Evolutionary conservation across 2,329 filamentous ascomycete genomes (phyloP).

Genomic region (Lasiodiplodia sp.): DNA sequence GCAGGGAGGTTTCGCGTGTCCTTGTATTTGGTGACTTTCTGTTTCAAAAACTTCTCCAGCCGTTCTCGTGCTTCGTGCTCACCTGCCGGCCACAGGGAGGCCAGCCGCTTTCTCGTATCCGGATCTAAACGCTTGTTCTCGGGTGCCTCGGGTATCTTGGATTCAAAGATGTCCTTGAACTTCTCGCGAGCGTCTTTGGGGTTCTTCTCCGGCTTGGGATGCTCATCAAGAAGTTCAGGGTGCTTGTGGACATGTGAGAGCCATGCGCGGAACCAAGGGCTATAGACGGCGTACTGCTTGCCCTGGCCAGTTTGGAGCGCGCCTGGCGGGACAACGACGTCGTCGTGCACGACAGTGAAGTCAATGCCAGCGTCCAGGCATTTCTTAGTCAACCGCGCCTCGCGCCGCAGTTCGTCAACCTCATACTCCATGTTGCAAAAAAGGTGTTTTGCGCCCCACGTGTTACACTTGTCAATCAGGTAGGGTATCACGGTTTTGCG

Average conservation of each 20-base stretch:
- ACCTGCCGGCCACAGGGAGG: conserved; percentile 74
- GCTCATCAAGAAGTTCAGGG: conserved; percentile 69
- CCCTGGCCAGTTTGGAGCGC: conserved; percentile 70
- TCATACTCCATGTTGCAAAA: conserved; percentile 91
- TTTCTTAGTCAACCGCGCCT: conserved; percentile 69
- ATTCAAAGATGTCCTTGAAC: conserved; percentile 66
- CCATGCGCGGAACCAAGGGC: conserved; percentile 83
- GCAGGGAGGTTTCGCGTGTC: conserved; percentile 71
- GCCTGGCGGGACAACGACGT: conserved; percentile 81
- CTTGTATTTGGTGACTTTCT: conserved; percentile 68
- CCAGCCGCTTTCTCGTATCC: conserved; percentile 66
- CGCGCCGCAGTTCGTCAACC: conserved; percentile 84
- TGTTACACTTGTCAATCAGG: conserved; percentile 69
- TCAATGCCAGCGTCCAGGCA: conserved; percentile 70
- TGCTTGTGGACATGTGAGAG: conserved; percentile 74
- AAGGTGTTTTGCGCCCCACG: conserved; percentile 78
- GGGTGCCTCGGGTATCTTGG: conserved; percentile 67
- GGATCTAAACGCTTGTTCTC: conserved; percentile 66
- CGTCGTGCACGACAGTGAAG: conserved; percentile 79
- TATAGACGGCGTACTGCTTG: conserved; percentile 84
- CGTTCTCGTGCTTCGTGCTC: conserved; percentile 74
- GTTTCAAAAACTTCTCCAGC: conserved; percentile 71
- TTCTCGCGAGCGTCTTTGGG: conserved; percentile 54
- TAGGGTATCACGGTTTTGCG: conserved; percentile 67
- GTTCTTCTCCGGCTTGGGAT: conserved; percentile 66